Evolutionary conservation across 805 yeast genomes (phyloP).

Genomic region (Priceomyces castillae): DNA sequence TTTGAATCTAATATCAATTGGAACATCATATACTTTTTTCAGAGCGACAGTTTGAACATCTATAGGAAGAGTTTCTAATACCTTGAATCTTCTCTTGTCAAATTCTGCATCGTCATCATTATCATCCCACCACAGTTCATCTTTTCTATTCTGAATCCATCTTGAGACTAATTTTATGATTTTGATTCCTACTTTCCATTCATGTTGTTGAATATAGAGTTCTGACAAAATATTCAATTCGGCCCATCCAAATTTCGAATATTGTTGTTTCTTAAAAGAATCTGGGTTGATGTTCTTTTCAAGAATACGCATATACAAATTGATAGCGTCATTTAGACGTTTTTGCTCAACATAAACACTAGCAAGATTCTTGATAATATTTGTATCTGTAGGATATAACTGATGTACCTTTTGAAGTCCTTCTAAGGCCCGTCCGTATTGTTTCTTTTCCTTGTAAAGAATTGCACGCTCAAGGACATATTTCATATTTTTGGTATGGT

Average conservation of each 20-base stretch:
- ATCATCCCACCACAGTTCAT: constrained; percentile 67
- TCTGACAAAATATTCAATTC: constrained; percentile 83
- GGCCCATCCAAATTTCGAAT: constrained; percentile 77
- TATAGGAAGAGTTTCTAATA: constrained; percentile 23
- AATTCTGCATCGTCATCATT: constrained; percentile 73
- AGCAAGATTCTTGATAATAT: constrained; percentile 56
- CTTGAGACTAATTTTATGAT: constrained; percentile 70
- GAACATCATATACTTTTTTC: constrained; percentile 46
- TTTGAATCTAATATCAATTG: constrained; percentile 84
- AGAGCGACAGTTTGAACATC: constrained; percentile 13
- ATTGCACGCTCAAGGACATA: constrained; percentile 63
- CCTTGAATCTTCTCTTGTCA: constrained; percentile 60
- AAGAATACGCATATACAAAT: constrained; percentile 60
- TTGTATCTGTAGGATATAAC: constrained; percentile 56
- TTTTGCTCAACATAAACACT: constrained; percentile 53
- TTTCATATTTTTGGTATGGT: constrained; percentile 32
- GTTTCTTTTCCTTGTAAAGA: constrained; percentile 64
- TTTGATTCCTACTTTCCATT: constrained; percentile 61
- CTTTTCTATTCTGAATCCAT: constrained; percentile 73
- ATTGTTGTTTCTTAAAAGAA: constrained; percentile 15
- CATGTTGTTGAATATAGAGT: constrained; percentile 65
- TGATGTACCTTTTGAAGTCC: constrained; percentile 60
- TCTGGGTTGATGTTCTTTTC: constrained; percentile 51
- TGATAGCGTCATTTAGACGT: constrained; percentile 71
- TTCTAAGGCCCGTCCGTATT: constrained; percentile 68